Conservation (phyloP, 2,329 filamentous ascomycete species). For the Neopestalotiopsis clavispora region DNA sequence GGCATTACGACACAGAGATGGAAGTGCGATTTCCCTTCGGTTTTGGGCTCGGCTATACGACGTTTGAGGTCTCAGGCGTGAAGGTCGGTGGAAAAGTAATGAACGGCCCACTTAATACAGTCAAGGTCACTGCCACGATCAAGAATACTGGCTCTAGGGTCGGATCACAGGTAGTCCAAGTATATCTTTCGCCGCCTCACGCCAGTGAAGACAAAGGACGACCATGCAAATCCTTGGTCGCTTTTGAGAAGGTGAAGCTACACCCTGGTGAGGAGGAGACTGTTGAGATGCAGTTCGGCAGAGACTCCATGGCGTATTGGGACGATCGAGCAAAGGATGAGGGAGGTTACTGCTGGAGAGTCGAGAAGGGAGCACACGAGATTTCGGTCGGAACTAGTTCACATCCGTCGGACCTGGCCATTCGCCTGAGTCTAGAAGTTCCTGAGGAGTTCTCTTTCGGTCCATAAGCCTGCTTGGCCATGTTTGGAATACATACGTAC, state of each 20-base stretch:
- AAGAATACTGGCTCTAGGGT: not conserved
- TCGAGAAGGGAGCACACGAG: slow-evolving; percentile 1
- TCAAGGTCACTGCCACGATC: not conserved
- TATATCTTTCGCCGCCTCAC: not conserved
- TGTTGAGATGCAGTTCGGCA: not conserved
- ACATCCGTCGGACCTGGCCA: not conserved
- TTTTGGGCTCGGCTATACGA: slow-evolving; percentile 80
- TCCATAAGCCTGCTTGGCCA: not conserved
- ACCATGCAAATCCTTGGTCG: slow-evolving; percentile 2
- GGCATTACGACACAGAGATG: slow-evolving; percentile 59
- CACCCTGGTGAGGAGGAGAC: not conserved
- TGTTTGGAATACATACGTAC: too few relatives aligned
- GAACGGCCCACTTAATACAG: too few relatives aligned
- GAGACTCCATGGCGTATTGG: slow-evolving; percentile 3
- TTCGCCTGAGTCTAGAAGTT: not conserved
- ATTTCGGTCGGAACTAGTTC: slow-evolving; percentile 1
- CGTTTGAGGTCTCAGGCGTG: slow-evolving; percentile 50
- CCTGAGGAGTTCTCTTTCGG: not conserved
- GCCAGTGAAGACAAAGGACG: not conserved
- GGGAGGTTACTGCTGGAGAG: slow-evolving; percentile 10
- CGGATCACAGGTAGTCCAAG: not conserved
- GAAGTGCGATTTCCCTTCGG: slow-evolving; percentile 83
- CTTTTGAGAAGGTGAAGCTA: slow-evolving; percentile 6
- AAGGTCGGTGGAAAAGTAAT: not conserved
- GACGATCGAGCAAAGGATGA: not conserved